phyloP scores from a whole-genome alignment of 1,284 basidiomycete species.

The Heimioporus punctisporus region DNA sequence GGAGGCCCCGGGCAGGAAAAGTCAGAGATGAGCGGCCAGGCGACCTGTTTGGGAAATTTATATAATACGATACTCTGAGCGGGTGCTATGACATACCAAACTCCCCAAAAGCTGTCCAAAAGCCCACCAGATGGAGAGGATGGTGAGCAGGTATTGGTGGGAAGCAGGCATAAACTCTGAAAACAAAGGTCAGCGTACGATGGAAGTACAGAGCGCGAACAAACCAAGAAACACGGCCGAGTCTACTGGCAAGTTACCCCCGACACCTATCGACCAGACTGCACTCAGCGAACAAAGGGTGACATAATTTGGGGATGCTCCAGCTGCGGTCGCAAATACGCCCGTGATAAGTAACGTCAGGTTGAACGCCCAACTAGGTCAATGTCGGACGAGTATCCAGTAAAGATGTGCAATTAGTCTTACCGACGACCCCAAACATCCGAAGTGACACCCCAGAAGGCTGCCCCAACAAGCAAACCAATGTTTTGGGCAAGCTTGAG shows the following conservation, averaged over 20 bases:
- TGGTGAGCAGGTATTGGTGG: constrained; percentile 64
- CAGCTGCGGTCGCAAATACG: constrained; percentile 65
- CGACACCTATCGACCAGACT: constrained; percentile 66
- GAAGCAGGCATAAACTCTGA: constrained; percentile 60
- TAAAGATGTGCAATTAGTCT: constrained; percentile 1
- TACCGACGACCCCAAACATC: constrained; percentile 64
- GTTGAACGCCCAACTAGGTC: constrained; percentile 68
- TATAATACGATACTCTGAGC: not conserved
- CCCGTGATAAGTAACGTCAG: constrained; percentile 73
- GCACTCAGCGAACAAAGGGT: constrained; percentile 56
- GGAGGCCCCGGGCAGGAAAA: constrained; percentile 53
- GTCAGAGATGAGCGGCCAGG: constrained; percentile 68
- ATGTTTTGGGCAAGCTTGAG: constrained; percentile 57
- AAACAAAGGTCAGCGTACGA: not conserved
- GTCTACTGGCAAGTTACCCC: constrained; percentile 78
- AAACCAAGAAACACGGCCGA: constrained; percentile 77
- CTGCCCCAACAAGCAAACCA: constrained; percentile 67
- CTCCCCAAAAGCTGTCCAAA: constrained; percentile 61
- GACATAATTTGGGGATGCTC: constrained; percentile 55
- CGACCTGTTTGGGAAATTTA: constrained; percentile 40
- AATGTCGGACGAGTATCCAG: constrained; percentile 4
- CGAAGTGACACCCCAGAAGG: constrained; percentile 61
- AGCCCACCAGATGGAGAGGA: constrained; percentile 70
- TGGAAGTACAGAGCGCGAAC: constrained; percentile 9
- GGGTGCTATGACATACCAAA: constrained; percentile 41